phyloP scores from a whole-genome alignment of 495 filamentous ascomycete species.

The Aspergillus conjunctus region DNA sequence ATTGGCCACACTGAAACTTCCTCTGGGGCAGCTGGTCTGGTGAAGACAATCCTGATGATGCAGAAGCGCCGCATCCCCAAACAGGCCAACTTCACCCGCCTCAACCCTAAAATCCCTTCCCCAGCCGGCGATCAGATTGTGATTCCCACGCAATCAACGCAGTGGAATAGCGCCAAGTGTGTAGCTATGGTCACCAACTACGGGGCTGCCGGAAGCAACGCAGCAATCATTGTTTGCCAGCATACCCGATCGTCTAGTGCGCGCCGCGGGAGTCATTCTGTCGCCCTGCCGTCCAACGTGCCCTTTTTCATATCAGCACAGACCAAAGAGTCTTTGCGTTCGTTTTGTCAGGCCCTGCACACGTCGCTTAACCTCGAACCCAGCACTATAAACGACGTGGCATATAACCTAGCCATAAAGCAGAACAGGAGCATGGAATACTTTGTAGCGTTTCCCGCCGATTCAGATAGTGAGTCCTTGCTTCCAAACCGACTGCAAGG shows the following conservation, averaged over 20 bases:
- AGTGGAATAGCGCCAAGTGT: slow-evolving; percentile 28
- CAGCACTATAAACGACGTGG: too few species aligned
- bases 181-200: slow-evolving; percentile 52
- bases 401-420: too few species aligned
- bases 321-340: too few species aligned
- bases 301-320: slow-evolving; percentile 25
- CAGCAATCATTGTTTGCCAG: slow-evolving; percentile 42
- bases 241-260: neutral
- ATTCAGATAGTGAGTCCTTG: too few species aligned
- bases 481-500: too few species aligned
- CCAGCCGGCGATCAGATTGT: slow-evolving; percentile 32
- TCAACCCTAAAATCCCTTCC: slow-evolving; percentile 45
- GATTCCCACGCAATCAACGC: slow-evolving; percentile 30
- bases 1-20: slow-evolving; percentile 53
- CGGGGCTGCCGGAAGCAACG: slow-evolving; percentile 53
- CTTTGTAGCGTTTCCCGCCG: too few species aligned
- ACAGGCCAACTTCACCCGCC: slow-evolving; percentile 36
- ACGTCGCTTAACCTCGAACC: too few species aligned
- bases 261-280: neutral
- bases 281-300: neutral
- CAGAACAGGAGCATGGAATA: too few species aligned
- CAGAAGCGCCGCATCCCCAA: slow-evolving; percentile 35
- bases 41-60: slow-evolving; percentile 51
- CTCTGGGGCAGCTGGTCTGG: slow-evolving; percentile 46
- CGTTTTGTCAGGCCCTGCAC: too few species aligned